Percentiles rank a stretch among this genome's conserved stretches.
phyloP scores from a whole-genome alignment of 305 asterid species.

The Fraxinus ornus region DNA sequence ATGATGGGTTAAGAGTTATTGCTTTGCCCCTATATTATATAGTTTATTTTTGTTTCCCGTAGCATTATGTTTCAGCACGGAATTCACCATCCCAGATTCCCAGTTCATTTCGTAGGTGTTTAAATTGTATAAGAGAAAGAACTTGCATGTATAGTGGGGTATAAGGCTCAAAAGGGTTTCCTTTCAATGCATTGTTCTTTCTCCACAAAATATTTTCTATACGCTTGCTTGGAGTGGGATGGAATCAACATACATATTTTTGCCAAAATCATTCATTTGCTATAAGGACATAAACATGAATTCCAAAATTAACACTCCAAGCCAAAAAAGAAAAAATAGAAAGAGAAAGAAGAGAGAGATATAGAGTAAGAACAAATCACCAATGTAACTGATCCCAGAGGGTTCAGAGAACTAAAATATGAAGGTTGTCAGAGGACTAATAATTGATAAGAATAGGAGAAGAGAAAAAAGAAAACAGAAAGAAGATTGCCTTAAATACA shows the following conservation, averaged over 20 bases:
- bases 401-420: not conserved
- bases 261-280: not conserved
- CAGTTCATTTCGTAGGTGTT: not conserved
- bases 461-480: not conserved
- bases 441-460: constrained; percentile 1
- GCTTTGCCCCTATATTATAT: not conserved
- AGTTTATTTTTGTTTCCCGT: not conserved
- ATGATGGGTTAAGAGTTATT: not conserved
- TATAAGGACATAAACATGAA: not conserved
- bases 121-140: not conserved
- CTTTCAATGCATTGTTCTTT: not conserved
- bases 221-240: not conserved
- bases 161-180: not conserved
- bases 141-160: not conserved
- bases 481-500: not conserved
- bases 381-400: not conserved
- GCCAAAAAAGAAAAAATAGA: not conserved
- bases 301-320: not conserved
- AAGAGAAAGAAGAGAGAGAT: not conserved
- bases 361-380: not conserved
- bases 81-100: not conserved
- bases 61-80: not conserved
- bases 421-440: not conserved
- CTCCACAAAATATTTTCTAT: not conserved
- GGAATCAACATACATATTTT: not conserved